phyloP scores from a whole-genome alignment of 1,284 basidiomycete genomes.

The Cutaneotrichosporon spelunceum region DNA sequence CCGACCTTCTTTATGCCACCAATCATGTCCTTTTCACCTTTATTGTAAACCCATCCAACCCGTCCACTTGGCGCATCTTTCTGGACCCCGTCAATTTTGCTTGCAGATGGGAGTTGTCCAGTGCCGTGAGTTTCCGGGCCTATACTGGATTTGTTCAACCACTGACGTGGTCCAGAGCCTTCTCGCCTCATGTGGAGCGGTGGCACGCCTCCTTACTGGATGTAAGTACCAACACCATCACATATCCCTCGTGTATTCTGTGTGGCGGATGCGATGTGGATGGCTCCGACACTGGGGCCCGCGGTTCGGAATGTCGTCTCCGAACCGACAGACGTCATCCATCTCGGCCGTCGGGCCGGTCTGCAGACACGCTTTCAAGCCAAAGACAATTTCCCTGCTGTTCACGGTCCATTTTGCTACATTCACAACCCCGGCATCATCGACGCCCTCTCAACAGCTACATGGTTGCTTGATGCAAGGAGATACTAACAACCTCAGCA shows the following conservation, averaged over 20 bases:
- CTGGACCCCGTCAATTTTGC: background rate
- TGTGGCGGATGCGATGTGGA: background rate
- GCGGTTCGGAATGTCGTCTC: background rate
- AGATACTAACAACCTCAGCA: constrained; percentile 21
- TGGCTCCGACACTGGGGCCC: background rate
- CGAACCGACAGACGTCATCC: background rate
- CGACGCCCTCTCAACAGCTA: background rate
- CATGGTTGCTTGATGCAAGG: background rate
- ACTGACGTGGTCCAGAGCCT: constrained; percentile 32
- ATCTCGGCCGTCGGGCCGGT: background rate
- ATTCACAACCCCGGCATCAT: background rate
- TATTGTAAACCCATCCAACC: background rate
- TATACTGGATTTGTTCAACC: background rate
- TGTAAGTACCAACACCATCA: constrained; percentile 49
- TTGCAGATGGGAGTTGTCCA: constrained; percentile 48
- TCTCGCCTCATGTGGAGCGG: constrained; percentile 58
- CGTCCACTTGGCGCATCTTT: background rate
- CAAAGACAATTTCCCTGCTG: background rate
- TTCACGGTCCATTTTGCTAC: background rate
- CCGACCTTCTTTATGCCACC: background rate
- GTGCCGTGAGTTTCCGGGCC: constrained; percentile 50
- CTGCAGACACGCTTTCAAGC: constrained; percentile 5
- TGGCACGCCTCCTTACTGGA: constrained; percentile 62
- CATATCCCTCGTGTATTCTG: background rate
- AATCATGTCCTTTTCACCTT: background rate